Evolutionary conservation across 129 eudicot species (phyloP).

Genomic region (Flaveria ramosissima): DNA sequence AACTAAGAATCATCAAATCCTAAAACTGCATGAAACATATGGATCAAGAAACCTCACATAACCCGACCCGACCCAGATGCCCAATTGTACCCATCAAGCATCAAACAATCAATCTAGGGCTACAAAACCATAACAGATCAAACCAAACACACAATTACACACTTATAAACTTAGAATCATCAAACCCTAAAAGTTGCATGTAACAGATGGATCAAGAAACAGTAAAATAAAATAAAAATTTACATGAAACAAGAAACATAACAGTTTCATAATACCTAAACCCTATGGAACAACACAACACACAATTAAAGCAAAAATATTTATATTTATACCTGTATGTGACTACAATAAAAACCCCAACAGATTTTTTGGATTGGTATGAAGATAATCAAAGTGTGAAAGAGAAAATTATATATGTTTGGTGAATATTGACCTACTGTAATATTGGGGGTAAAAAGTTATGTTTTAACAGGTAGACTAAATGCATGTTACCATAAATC

Average conservation of each 20-base stretch:
- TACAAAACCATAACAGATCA: constrained; percentile 7
- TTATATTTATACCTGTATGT: constrained; percentile 23
- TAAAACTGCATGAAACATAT: neutral
- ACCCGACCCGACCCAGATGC: constrained; percentile 18
- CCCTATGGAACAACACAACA: constrained; percentile 9
- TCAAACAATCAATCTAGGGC: constrained; percentile 17
- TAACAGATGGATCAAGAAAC: constrained; percentile 6
- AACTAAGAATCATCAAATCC: neutral
- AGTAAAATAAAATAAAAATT: too few relatives aligned
- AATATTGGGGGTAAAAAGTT: constrained; percentile 7
- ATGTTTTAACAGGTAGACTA: constrained; percentile 18
- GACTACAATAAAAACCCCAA: constrained; percentile 24
- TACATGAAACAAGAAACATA: neutral
- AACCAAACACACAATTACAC: neutral
- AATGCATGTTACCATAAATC: constrained; percentile 8
- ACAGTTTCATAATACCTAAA: constrained; percentile 20
- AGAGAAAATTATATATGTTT: neutral
- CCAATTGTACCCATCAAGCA: neutral
- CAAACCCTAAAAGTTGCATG: constrained; percentile 20
- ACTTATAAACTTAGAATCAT: constrained; percentile 12
- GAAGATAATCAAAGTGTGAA: constrained; percentile 26
- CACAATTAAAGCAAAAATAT: neutral
- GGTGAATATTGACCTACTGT: too few relatives aligned
- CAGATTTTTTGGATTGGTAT: constrained; percentile 27
- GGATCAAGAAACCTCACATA: neutral